Conservation (phyloP, 1,284 basidiomycete genomes). For the Pseudozyma sp. region DNA sequence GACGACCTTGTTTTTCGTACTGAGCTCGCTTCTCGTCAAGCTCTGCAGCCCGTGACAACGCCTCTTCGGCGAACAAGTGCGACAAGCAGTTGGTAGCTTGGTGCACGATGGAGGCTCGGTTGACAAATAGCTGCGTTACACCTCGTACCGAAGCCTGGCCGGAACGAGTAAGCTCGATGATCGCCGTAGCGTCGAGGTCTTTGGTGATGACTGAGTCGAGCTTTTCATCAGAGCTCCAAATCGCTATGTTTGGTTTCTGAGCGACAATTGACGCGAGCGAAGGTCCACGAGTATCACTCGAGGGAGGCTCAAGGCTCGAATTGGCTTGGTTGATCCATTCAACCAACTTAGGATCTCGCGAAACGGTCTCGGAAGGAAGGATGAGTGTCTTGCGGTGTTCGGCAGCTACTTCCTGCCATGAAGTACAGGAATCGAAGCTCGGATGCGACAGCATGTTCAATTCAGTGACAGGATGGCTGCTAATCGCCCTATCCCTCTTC, state of each 20-base stretch:
- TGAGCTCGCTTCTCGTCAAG: constrained; percentile 29
- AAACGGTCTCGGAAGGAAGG: constrained; percentile 11
- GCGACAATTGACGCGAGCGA: constrained; percentile 19
- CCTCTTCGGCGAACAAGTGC: constrained; percentile 33
- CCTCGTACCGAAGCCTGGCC: constrained; percentile 24
- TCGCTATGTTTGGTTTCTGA: constrained; percentile 5
- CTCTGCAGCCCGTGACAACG: constrained; percentile 18
- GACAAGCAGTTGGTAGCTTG: constrained; percentile 53
- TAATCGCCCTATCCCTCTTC: neutral
- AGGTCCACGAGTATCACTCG: constrained; percentile 23
- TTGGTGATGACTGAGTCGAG: constrained; percentile 12
- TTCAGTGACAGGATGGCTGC: neutral
- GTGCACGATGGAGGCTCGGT: constrained; percentile 41
- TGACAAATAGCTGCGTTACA: constrained; percentile 28
- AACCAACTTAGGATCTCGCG: constrained; percentile 8
- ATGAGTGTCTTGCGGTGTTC: constrained; percentile 19
- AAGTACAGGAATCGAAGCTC: constrained; percentile 7
- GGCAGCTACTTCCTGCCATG: constrained; percentile 32
- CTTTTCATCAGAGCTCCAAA: constrained; percentile 17
- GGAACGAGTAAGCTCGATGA: constrained; percentile 22
- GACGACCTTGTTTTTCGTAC: constrained; percentile 10
- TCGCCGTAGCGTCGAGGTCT: constrained; percentile 29
- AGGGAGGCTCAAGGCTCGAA: constrained; percentile 4
- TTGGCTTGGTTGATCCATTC: constrained; percentile 25
- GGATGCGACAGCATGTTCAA: neutral